A percentile compares a stretch with the other conserved stretches of the same genome.
These are phyloP conservation scores for Davidsoniella virescens DNA, from an alignment of 2,329 filamentous ascomycete species.

Conservation along the genomic window DNA sequence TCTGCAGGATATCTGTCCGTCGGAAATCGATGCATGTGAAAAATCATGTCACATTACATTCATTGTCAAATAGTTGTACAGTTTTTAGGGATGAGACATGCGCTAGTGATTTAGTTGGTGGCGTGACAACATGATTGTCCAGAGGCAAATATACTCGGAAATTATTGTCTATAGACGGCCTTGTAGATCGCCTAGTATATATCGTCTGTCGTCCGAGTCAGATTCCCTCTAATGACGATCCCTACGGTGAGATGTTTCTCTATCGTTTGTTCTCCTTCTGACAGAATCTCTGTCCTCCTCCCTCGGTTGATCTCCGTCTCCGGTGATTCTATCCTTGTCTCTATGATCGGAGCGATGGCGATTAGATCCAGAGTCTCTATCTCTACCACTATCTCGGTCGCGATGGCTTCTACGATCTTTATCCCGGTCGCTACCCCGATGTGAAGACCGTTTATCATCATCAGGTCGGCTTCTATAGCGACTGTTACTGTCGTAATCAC, in stretches of 20 bases:
- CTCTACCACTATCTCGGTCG: neutral
- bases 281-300: neutral
- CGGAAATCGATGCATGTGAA: too few species aligned
- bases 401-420: neutral
- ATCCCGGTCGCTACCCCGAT: neutral
- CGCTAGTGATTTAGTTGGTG: too few species aligned
- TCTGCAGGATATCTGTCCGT: too few species aligned
- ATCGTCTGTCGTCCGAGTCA: neutral
- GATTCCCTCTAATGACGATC: neutral
- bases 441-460: neutral
- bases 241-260: neutral
- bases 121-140: too few species aligned
- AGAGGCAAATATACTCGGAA: too few species aligned
- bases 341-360: neutral
- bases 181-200: too few species aligned
- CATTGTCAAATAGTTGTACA: too few species aligned
- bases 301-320: neutral
- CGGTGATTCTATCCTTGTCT: neutral
- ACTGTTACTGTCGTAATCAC: slow-evolving; percentile 4
- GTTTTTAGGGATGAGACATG: too few species aligned
- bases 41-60: too few species aligned
- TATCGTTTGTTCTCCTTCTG: neutral
- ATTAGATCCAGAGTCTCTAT: neutral
- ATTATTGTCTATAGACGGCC: too few species aligned
- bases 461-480: neutral